Evolutionary conservation across 2,329 filamentous ascomycete genomes (phyloP).

Genomic region (Fusarium setosum): DNA sequence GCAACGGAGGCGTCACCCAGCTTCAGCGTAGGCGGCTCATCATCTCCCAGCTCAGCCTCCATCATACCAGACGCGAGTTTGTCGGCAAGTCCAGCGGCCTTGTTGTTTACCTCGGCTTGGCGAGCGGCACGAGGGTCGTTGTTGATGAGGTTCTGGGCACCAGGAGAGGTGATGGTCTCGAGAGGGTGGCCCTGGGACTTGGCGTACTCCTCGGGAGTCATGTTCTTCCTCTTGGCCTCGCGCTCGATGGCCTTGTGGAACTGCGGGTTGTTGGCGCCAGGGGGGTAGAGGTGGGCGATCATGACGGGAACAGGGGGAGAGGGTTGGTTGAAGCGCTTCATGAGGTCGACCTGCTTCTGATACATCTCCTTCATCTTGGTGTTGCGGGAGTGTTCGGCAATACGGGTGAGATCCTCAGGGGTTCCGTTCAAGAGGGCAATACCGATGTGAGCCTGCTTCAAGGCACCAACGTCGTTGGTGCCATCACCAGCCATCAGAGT

Average conservation of each 20-base stretch:
- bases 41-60: constrained; percentile 87
- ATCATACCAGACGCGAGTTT: constrained; percentile 89
- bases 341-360: constrained; percentile 92
- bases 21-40: constrained; percentile 95
- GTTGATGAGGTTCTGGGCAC: constrained; percentile 68
- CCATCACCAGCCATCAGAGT: constrained; percentile 99
- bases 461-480: constrained; percentile 95
- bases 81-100: constrained; percentile 84
- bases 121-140: constrained; percentile 40
- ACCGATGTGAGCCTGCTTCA: constrained; percentile 98
- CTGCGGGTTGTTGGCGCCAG: constrained; percentile 91
- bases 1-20: constrained; percentile 97
- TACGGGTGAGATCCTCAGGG: constrained; percentile 88
- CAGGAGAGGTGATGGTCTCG: constrained; percentile 75
- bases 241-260: constrained; percentile 91
- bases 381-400: constrained; percentile 92
- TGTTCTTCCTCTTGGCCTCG: constrained; percentile 83
- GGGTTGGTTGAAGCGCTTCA: constrained; percentile 95
- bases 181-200: constrained; percentile 63
- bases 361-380: constrained; percentile 99
- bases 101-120: constrained; percentile 73
- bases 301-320: constrained; percentile 89
- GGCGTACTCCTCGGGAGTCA: constrained; percentile 69
- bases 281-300: constrained; percentile 95
- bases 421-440: constrained; percentile 96